Base-by-base conservation (phyloP, 306 rosid species). In the Cucumis sativus region DNA sequence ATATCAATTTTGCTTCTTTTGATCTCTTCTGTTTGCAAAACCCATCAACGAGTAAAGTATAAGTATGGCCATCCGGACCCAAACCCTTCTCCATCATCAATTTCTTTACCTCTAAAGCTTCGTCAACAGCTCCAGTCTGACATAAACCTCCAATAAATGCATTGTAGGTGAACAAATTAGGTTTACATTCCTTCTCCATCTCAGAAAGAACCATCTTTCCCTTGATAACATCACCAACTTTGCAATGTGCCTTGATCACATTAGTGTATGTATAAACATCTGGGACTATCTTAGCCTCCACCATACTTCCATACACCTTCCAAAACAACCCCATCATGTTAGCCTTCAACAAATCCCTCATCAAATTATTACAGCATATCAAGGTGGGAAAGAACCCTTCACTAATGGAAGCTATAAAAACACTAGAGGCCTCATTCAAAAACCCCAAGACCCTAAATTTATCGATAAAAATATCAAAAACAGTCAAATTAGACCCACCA, bases 141-240 rank as follows among this genome's bases (percentile, higher is more conserved):
- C 89, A 84, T 49, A 86, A 65, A n/a, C 87, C 84, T 40, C 58
- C 68, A 30, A 86, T 82, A 51, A 84, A 57, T 33, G 58, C 61
- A 40, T 82, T 84, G 76, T 76, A 87, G 18, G 75, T 77, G 45
- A 84, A 72, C 60, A 76, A 35, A 54, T 81, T 81, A 6, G 86
- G 88, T 78, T 40, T 66, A 63, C 78, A 78, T 1, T 87, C 88
- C 71, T 81, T 88, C 79, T 61, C 83, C 92, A 88, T 88, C 80
- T 84, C 88, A 57, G 28, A 30, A 23, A 85, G 74, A 21, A 79
- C 80, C 78, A 76, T 82, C 79, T 61, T 85, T 5, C 72, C 89
- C 80, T 78, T 80, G 43, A 63, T 56, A n/a, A 76, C 79, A 82
- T 80, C 83, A 40, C 89, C 89, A 37, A 66, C 79, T 80, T 84